Conservation (phyloP, 2,329 filamentous ascomycete species). For the Apiospora pterosperma region DNA sequence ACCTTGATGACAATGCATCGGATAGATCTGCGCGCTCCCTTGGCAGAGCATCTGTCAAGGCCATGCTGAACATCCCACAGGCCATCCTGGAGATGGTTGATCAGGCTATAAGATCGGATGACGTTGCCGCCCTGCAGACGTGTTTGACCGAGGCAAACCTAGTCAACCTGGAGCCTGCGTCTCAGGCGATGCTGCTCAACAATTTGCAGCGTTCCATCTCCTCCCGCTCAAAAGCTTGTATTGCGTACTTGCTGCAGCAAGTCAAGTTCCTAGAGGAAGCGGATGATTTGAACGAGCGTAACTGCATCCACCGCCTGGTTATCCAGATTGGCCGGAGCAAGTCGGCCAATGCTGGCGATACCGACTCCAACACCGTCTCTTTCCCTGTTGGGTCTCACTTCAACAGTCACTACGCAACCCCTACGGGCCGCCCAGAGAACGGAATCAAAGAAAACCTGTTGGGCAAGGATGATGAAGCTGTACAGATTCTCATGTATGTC, state of each 20-base stretch:
- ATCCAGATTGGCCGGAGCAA: conserved; percentile 86
- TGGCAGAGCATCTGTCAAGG: conserved; percentile 72
- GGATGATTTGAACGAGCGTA: conserved; percentile 90
- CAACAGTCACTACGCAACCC: conserved; percentile 72
- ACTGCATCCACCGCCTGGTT: conserved; percentile 87
- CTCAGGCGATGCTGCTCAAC: conserved; percentile 72
- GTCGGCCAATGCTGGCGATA: conserved; percentile 41
- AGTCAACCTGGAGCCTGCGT: conserved; percentile 47
- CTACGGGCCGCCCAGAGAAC: conserved; percentile 54
- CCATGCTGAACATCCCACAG: conserved; percentile 68
- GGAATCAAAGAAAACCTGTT: conserved; percentile 66
- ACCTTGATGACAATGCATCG: conserved; percentile 71
- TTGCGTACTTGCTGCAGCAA: conserved; percentile 66
- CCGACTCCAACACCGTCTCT: conserved; percentile 47
- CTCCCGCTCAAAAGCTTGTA: conserved; percentile 63
- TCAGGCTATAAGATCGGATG: conserved; percentile 66
- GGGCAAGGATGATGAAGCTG: conserved; percentile 68
- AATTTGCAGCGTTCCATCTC: conserved; percentile 76
- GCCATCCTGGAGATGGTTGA: conserved; percentile 69
- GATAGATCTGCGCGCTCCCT: conserved; percentile 71
- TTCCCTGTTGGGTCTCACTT: conserved; percentile 51
- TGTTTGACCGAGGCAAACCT: conserved; percentile 57
- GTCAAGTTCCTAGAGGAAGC: conserved; percentile 75
- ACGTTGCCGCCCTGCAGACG: conserved; percentile 53
- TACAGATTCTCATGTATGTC: conserved; percentile 60